Conservation (phyloP, 805 yeast species). For the Candida arabinofermentans region DNA sequence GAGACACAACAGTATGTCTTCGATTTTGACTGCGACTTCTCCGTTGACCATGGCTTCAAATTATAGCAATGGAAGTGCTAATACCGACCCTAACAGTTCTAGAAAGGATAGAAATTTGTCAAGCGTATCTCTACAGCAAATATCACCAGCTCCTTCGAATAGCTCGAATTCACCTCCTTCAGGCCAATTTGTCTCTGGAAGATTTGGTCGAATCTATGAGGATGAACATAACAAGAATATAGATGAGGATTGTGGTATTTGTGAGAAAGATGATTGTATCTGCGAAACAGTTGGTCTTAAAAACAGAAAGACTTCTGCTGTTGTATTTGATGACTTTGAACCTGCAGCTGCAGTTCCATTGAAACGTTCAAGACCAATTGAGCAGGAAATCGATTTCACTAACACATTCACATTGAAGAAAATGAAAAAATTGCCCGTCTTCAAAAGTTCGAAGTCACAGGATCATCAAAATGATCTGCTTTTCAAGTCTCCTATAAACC, state of each 20-base stretch:
- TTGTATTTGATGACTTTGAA: slow-evolving; percentile 32
- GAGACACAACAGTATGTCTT: slow-evolving; percentile 20
- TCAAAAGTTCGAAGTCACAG: slow-evolving; percentile 16
- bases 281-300: slow-evolving; percentile 54
- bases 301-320: slow-evolving; percentile 8
- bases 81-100: background rate
- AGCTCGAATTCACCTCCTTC: slow-evolving; percentile 36
- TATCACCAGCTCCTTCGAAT: slow-evolving; percentile 52
- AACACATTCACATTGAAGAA: slow-evolving; percentile 31
- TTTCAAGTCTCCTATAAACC: slow-evolving; percentile 21
- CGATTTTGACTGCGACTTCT: slow-evolving; percentile 15
- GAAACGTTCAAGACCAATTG: slow-evolving; percentile 30
- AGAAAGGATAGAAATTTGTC: slow-evolving; percentile 6
- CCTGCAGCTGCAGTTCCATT: slow-evolving; percentile 70
- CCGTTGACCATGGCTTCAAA: slow-evolving; percentile 8
- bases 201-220: background rate
- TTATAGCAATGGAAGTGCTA: background rate
- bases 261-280: slow-evolving; percentile 63
- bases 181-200: background rate
- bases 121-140: slow-evolving; percentile 14
- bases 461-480: slow-evolving; percentile 20
- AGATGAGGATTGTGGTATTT: slow-evolving; percentile 54
- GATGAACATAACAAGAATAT: slow-evolving; percentile 1
- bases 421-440: slow-evolving; percentile 20
- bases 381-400: slow-evolving; percentile 55